Conservation (phyloP, 2,329 filamentous ascomycete genomes). For the Aureobasidium musti region DNA sequence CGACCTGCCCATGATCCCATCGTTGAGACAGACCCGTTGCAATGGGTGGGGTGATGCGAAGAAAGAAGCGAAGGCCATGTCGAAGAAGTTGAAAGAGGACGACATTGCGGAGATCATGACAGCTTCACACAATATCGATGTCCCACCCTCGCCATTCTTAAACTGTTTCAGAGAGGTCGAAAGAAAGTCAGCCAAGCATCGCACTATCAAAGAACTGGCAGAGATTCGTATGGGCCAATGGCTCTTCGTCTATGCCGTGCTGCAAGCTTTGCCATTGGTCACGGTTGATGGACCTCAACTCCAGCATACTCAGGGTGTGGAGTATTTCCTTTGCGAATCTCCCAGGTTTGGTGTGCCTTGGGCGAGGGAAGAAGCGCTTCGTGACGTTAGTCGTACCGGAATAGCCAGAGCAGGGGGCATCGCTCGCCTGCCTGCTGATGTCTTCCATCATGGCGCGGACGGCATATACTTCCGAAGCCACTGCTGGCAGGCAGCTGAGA, state of each 20-base stretch:
- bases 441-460: conserved; percentile 67
- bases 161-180: conserved; percentile 72
- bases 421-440: conserved; percentile 63
- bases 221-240: conserved; percentile 76
- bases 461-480: conserved; percentile 68
- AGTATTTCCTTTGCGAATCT: conserved; percentile 79
- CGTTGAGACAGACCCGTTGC: conserved; percentile 64
- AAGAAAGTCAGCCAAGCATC: conserved; percentile 64
- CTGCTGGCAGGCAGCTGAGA: conserved; percentile 66
- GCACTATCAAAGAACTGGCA: conserved; percentile 64
- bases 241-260: conserved; percentile 77
- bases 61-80: conserved; percentile 71
- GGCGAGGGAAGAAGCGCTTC: conserved; percentile 62
- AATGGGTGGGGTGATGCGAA: conserved; percentile 67
- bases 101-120: conserved; percentile 77
- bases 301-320: conserved; percentile 68
- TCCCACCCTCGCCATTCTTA: conserved; percentile 64
- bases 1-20: conserved; percentile 77
- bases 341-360: conserved; percentile 73
- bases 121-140: conserved; percentile 78
- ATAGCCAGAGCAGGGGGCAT: conserved; percentile 72
- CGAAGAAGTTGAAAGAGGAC: conserved; percentile 72
- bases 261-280: conserved; percentile 76
- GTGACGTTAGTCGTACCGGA: conserved; percentile 58
- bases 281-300: conserved; percentile 74